A percentile compares a stretch with the other conserved stretches of the same genome.
Conservation (phyloP, 345 rosid genomes). For the Crucihimalaya himalaica region DNA sequence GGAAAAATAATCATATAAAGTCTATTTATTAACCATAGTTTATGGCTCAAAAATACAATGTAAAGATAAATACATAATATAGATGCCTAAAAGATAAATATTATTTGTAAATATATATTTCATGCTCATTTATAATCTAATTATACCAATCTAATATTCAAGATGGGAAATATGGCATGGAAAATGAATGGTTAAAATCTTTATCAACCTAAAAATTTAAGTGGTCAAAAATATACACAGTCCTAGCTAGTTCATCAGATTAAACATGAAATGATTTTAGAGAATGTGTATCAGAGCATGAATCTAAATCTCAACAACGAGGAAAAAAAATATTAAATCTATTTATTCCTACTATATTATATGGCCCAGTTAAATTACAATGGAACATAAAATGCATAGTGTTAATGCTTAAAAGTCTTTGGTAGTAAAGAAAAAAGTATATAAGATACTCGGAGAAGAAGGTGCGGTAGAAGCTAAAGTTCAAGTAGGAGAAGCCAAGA, state of each 20-base stretch:
- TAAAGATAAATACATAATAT: neutral
- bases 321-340: no score
- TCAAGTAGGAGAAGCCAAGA: constrained; percentile 40
- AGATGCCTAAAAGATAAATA: neutral
- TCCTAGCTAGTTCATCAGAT: neutral
- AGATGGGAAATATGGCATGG: no score
- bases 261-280: neutral
- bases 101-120: no score
- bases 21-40: no score
- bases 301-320: no score
- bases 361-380: neutral
- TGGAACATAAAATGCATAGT: neutral
- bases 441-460: constrained; percentile 25
- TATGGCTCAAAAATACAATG: neutral
- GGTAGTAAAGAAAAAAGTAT: neutral
- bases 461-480: constrained; percentile 33
- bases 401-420: neutral
- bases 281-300: no score
- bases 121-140: no score
- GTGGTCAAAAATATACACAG: neutral
- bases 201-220: no score
- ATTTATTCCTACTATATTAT: no score
- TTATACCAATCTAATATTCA: no score
- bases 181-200: no score
- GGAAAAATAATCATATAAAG: no score